Percentiles rank a stretch among this genome's conserved stretches.
phyloP scores from a whole-genome alignment of 768 basidiomycete genomes.

The Pleurotus sapidus region DNA sequence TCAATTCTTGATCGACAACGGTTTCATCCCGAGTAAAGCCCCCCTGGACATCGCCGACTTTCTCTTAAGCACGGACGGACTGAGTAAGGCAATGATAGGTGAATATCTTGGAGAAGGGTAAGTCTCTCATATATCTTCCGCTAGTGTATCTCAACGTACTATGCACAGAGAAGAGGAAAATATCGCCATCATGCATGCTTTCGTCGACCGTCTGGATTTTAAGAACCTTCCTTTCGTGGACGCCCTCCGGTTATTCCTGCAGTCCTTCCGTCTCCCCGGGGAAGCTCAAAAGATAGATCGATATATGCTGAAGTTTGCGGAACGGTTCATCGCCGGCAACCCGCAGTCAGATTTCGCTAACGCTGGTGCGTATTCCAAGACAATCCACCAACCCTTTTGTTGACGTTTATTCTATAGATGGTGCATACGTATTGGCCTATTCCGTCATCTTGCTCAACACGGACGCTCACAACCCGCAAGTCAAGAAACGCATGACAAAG shows the following conservation, averaged over 20 bases:
- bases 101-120: slow-evolving; percentile 98
- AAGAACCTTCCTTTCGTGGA: slow-evolving; percentile 79
- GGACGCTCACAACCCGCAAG: slow-evolving; percentile 92
- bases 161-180: slow-evolving; percentile 76
- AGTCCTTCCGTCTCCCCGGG: slow-evolving; percentile 95
- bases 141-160: slow-evolving; percentile 3
- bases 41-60: slow-evolving; percentile 84
- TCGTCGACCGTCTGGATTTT: slow-evolving; percentile 92
- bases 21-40: slow-evolving; percentile 72
- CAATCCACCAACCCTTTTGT: neutral
- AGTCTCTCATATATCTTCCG: slow-evolving; percentile 21
- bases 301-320: slow-evolving; percentile 98
- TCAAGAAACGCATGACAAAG: slow-evolving; percentile 94
- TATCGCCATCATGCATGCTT: slow-evolving; percentile 94
- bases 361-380: slow-evolving; percentile 60
- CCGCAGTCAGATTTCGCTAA: slow-evolving; percentile 85
- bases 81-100: slow-evolving; percentile 95
- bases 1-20: slow-evolving; percentile 82
- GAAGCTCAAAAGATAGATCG: slow-evolving; percentile 99
- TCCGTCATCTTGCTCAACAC: slow-evolving; percentile 97
- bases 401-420: slow-evolving; percentile 47
- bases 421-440: slow-evolving; percentile 93
- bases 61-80: slow-evolving; percentile 83
- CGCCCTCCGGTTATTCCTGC: slow-evolving; percentile 86
- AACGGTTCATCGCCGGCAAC: slow-evolving; percentile 92